Conservation (phyloP, 1,139 yeast genomes). For the Kazachstania sp. region DNA sequence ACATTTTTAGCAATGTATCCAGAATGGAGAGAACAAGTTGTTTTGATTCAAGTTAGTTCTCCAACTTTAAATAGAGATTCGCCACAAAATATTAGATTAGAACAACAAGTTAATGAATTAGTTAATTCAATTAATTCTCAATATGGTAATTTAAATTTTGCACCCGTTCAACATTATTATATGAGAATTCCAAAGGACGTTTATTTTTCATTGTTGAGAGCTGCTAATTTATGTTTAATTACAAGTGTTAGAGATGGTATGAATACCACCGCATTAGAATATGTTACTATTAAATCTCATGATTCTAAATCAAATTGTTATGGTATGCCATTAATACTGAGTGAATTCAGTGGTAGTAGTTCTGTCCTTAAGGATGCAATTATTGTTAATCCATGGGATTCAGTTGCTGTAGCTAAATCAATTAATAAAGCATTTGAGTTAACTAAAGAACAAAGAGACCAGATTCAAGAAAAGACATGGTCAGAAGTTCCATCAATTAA, state of each 20-base stretch:
- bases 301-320: conserved; percentile 29
- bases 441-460: conserved; percentile 37
- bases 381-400: conserved; percentile 96
- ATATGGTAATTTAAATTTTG: conserved; percentile 68
- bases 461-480: conserved; percentile 48
- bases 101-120: conserved; percentile 70
- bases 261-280: conserved; percentile 91
- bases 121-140: conserved; percentile 72
- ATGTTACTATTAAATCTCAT: conserved; percentile 75
- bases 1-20: conserved; percentile 83
- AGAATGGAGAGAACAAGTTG: conserved; percentile 82
- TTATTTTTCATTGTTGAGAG: conserved; percentile 76
- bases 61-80: conserved; percentile 37
- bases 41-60: conserved; percentile 83
- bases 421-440: conserved; percentile 59
- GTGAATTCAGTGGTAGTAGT: conserved; percentile 92
- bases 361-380: conserved; percentile 71
- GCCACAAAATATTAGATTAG: conserved; percentile 39
- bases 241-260: conserved; percentile 93
- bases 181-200: conserved; percentile 84
- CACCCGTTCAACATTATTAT: conserved; percentile 88
- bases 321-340: conserved; percentile 68
- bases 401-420: conserved; percentile 83
- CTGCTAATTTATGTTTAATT: conserved; percentile 82
- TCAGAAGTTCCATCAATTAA: conserved; percentile 68